Evolutionary conservation across 148 eudicot genomes (phyloP).

Genomic region (Dianthus caryophyllus): DNA sequence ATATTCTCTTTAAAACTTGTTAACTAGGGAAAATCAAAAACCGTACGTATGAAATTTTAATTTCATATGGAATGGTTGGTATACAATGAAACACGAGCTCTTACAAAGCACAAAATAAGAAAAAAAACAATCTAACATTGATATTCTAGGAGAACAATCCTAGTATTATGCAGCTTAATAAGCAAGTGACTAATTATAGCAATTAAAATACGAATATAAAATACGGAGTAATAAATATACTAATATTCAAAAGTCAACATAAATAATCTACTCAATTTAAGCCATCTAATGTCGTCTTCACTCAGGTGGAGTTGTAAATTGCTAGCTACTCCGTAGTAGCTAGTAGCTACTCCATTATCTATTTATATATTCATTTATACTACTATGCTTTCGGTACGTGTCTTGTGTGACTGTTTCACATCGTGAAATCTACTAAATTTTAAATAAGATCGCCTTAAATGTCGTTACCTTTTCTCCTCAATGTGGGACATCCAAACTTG

Average conservation of each 20-base stretch:
- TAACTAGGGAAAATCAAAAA: not conserved
- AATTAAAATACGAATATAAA: conserved; percentile 15
- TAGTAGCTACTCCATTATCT: too few relatives aligned
- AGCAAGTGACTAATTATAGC: conserved; percentile 7
- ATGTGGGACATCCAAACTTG: too few relatives aligned
- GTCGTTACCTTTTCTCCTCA: too few relatives aligned
- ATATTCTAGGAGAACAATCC: not conserved
- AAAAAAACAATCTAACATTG: not conserved
- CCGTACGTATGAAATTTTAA: conserved; percentile 7
- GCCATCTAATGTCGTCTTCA: too few relatives aligned
- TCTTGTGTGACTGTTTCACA: too few relatives aligned
- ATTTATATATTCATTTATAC: too few relatives aligned
- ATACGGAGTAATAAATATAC: too few relatives aligned
- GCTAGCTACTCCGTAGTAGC: too few relatives aligned
- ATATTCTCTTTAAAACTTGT: not conserved
- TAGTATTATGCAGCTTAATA: not conserved
- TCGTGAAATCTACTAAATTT: too few relatives aligned
- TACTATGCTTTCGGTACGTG: too few relatives aligned
- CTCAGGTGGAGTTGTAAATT: too few relatives aligned
- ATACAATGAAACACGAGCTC: not conserved
- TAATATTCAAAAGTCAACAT: not conserved
- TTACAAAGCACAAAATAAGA: not conserved
- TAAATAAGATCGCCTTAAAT: too few relatives aligned
- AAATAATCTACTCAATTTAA: not conserved
- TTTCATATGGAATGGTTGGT: not conserved